These are phyloP conservation scores for Rheum nobile DNA, from an alignment of 148 eudicot species.

Conservation along the genomic window DNA sequence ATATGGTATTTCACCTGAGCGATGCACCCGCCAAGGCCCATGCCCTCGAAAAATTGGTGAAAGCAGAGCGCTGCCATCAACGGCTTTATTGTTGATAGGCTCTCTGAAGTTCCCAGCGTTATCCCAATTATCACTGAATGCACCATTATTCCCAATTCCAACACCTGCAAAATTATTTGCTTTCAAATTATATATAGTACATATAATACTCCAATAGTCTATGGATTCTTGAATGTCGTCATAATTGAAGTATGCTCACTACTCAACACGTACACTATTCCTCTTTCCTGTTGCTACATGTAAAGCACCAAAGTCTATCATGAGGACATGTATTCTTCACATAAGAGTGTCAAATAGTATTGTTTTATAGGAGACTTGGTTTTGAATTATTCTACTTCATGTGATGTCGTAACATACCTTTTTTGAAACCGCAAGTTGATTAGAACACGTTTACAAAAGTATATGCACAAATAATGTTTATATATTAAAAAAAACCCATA, in stretches of 20 bases:
- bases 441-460: too few species aligned
- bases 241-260: too few species aligned
- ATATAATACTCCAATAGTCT: too few species aligned
- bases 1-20: constrained; percentile 46
- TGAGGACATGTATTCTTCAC: not conserved
- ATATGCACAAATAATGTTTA: too few species aligned
- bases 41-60: constrained; percentile 88
- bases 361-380: not conserved
- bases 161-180: constrained; percentile 27
- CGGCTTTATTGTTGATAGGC: constrained; percentile 45
- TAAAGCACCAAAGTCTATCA: not conserved
- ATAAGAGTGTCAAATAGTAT: not conserved
- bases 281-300: too few species aligned
- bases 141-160: constrained; percentile 77
- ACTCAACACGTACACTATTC: too few species aligned
- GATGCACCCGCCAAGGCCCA: constrained; percentile 89
- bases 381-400: too few species aligned
- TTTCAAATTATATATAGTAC: too few species aligned
- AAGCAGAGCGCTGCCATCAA: constrained; percentile 64
- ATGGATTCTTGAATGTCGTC: too few species aligned
- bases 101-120: constrained; percentile 58
- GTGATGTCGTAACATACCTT: not conserved
- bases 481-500: too few species aligned
- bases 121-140: constrained; percentile 81
- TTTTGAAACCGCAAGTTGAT: not conserved